Conservation (phyloP, 2,329 filamentous ascomycete genomes). For the Sphaerulina musiva region DNA sequence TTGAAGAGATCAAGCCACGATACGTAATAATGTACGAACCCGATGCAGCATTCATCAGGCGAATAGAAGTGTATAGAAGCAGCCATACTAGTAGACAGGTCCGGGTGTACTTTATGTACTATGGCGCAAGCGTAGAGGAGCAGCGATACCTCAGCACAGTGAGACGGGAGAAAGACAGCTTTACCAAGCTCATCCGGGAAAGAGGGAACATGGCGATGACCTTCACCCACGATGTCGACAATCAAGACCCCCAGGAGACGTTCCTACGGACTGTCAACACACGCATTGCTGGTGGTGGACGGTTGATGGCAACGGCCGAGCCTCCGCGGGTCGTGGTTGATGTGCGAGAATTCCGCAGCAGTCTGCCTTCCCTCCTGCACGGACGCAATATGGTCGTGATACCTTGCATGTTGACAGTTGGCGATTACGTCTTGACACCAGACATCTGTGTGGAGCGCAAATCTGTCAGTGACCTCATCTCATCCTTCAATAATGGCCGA, state of each 20-base stretch:
- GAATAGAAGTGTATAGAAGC: slow-evolving; percentile 91
- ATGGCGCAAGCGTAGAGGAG: slow-evolving; percentile 89
- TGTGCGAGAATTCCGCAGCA: slow-evolving; percentile 91
- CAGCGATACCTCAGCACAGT: slow-evolving; percentile 85
- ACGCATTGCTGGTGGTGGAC: slow-evolving; percentile 86
- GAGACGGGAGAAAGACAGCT: slow-evolving; percentile 91
- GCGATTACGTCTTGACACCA: slow-evolving; percentile 89
- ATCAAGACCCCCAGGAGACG: slow-evolving; percentile 77
- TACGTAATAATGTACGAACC: slow-evolving; percentile 99
- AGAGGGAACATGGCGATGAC: slow-evolving; percentile 85
- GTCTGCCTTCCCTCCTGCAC: slow-evolving; percentile 82
- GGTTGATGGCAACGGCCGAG: slow-evolving; percentile 72
- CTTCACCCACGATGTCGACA: slow-evolving; percentile 63
- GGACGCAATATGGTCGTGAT: slow-evolving; percentile 82
- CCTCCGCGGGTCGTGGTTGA: slow-evolving; percentile 91
- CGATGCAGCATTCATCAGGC: slow-evolving; percentile 84
- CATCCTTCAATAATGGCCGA: slow-evolving; percentile 83
- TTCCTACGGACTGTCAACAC: slow-evolving; percentile 96
- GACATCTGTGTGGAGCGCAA: slow-evolving; percentile 92
- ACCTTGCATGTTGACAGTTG: slow-evolving; percentile 92
- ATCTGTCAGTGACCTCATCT: slow-evolving; percentile 82
- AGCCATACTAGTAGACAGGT: slow-evolving; percentile 86
- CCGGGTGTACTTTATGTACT: slow-evolving; percentile 94
- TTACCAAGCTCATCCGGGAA: slow-evolving; percentile 90
- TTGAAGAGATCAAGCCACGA: slow-evolving; percentile 85